These are phyloP conservation scores for Calendula officinalis DNA, from an alignment of 129 eudicot species.

Conservation along the genomic window DNA sequence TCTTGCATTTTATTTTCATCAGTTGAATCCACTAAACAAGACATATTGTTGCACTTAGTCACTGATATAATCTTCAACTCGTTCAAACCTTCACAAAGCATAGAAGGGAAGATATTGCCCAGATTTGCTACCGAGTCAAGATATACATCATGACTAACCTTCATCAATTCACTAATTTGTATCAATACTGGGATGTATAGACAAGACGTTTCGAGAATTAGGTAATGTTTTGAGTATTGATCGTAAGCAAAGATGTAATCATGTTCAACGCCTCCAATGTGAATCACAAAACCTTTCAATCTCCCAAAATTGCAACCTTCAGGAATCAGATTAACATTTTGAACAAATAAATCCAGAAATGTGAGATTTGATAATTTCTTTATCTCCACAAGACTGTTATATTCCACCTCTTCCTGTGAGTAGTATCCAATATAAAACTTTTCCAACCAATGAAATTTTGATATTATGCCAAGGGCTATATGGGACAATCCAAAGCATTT, in stretches of 20 bases:
- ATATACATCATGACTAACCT: background rate
- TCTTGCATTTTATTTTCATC: background rate
- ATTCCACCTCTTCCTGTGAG: background rate
- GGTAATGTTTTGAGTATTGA: background rate
- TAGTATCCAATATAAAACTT: background rate
- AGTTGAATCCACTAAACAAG: background rate
- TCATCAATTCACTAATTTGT: background rate
- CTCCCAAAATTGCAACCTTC: too few relatives aligned
- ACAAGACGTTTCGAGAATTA: background rate
- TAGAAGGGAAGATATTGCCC: too few relatives aligned
- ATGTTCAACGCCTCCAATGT: too few relatives aligned
- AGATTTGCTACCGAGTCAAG: too few relatives aligned
- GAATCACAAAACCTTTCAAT: too few relatives aligned
- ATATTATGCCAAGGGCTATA: background rate
- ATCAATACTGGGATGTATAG: background rate
- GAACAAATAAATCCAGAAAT: too few relatives aligned
- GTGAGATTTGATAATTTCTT: background rate
- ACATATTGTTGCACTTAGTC: background rate
- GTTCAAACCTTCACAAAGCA: too few relatives aligned
- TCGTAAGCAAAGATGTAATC: background rate
- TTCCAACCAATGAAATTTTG: background rate
- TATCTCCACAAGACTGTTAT: background rate
- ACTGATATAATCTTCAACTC: background rate
- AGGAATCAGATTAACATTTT: too few relatives aligned
- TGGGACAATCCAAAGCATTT: too few relatives aligned